These are phyloP conservation scores for Colletotrichum acutatum DNA, from an alignment of 2,329 filamentous ascomycete genomes.

Conservation along the genomic window DNA sequence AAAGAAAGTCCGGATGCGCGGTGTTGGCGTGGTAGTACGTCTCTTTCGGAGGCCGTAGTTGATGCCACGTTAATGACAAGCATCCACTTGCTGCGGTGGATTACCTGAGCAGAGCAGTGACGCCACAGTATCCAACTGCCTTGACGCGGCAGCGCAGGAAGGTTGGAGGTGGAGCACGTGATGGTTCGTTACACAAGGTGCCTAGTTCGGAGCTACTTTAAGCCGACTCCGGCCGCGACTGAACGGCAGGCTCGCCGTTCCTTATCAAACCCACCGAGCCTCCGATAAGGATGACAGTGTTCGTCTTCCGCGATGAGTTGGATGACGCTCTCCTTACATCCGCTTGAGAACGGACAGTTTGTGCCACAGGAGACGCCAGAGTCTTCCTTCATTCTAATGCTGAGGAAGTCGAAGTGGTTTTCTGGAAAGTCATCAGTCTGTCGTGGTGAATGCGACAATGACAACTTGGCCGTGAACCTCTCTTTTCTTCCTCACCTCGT, in stretches of 20 bases:
- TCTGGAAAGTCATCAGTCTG: background rate
- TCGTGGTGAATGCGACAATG: background rate
- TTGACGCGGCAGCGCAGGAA: background rate
- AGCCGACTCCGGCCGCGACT: background rate
- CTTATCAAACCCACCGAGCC: background rate
- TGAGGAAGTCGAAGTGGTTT: background rate
- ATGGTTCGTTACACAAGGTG: background rate
- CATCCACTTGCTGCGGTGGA: slow-evolving; percentile 26
- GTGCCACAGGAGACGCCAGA: background rate
- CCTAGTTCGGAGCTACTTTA: background rate
- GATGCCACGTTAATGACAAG: slow-evolving; percentile 46
- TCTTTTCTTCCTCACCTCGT: too few relatives aligned
- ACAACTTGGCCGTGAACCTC: background rate
- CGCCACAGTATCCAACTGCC: slow-evolving; percentile 11
- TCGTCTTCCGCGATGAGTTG: background rate
- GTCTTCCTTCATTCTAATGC: background rate
- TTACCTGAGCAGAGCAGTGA: slow-evolving; percentile 36
- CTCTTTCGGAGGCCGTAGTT: slow-evolving; percentile 37
- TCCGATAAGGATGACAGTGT: background rate
- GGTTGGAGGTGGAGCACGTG: slow-evolving; percentile 12
- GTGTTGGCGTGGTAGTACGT: slow-evolving; percentile 14
- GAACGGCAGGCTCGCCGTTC: background rate
- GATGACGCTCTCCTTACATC: background rate
- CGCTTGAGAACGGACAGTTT: background rate
- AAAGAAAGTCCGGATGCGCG: slow-evolving; percentile 22